phyloP scores from a whole-genome alignment of 2,329 filamentous ascomycete genomes.

The Sordariomycetes sp. region DNA sequence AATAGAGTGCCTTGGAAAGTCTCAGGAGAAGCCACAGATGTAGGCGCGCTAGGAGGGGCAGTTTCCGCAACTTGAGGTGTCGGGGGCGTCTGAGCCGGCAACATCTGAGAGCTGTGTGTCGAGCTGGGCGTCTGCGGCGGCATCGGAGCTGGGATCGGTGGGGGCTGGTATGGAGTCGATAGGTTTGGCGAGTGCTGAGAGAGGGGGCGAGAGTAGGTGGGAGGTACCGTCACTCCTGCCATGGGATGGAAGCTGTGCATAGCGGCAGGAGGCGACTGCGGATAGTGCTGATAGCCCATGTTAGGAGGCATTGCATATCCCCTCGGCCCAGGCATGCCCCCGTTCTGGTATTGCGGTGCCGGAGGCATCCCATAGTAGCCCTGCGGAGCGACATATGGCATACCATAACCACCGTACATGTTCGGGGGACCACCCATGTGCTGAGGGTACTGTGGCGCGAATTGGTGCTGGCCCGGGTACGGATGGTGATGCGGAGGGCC shows the following conservation, averaged over 20 bases:
- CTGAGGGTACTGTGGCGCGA: constrained; percentile 21
- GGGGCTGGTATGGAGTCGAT: constrained; percentile 47
- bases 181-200: constrained; percentile 42
- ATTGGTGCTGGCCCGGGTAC: constrained; percentile 10
- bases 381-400: constrained; percentile 34
- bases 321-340: constrained; percentile 32
- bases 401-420: constrained; percentile 38
- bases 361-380: constrained; percentile 46
- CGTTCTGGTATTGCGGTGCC: constrained; percentile 41
- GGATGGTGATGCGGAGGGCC: constrained; percentile 12
- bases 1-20: too few species aligned
- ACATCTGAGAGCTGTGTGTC: constrained; percentile 34
- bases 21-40: constrained; percentile 8
- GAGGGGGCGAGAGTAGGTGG: constrained; percentile 40
- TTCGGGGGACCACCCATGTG: constrained; percentile 26
- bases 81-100: constrained; percentile 35
- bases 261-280: constrained; percentile 34
- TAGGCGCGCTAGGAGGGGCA: constrained; percentile 12
- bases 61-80: constrained; percentile 29
- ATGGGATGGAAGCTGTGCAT: constrained; percentile 47
- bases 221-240: constrained; percentile 32
- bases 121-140: constrained; percentile 44
- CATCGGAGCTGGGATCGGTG: constrained; percentile 31
- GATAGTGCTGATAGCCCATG: constrained; percentile 39
- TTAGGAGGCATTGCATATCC: too few species aligned